Conservation (phyloP, 2,329 filamentous ascomycete genomes). For the Pseudocercospora cruenta region DNA sequence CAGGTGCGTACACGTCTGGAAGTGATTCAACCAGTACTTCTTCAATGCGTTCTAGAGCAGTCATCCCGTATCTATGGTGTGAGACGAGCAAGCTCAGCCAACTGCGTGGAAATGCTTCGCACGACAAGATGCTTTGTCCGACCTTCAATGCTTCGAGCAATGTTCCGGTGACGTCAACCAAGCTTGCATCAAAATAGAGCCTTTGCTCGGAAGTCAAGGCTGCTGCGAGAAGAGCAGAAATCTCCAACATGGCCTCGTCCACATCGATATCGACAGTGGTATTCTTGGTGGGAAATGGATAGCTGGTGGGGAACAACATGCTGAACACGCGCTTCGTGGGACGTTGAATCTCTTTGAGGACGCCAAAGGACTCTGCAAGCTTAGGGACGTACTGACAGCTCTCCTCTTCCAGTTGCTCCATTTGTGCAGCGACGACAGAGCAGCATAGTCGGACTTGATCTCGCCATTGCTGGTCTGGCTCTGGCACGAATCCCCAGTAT, state of each 20-base stretch:
- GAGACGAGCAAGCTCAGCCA: conserved; percentile 90
- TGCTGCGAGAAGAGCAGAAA: conserved; percentile 83
- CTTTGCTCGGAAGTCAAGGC: conserved; percentile 35
- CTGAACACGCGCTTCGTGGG: conserved; percentile 67
- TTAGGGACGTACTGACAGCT: conserved; percentile 89
- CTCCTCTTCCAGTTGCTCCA: conserved; percentile 75
- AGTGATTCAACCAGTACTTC: conserved; percentile 78
- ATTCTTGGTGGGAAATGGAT: conserved; percentile 80
- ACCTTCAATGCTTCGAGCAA: conserved; percentile 80
- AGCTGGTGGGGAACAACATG: conserved; percentile 84
- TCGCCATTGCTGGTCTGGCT: conserved; percentile 80
- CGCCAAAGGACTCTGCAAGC: conserved; percentile 84
- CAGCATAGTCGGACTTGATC: conserved; percentile 93
- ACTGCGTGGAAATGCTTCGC: conserved; percentile 82
- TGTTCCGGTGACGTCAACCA: conserved; percentile 74
- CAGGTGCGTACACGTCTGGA: conserved; percentile 86
- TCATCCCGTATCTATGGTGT: conserved; percentile 69
- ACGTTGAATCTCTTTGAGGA: conserved; percentile 69
- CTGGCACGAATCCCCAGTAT: conserved; percentile 79
- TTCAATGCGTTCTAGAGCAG: conserved; percentile 79
- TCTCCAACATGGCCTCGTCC: conserved; percentile 85
- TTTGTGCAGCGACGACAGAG: conserved; percentile 84
- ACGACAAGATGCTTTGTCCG: conserved; percentile 84
- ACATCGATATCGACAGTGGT: conserved; percentile 55
- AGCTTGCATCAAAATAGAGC: conserved; percentile 38